phyloP scores from a whole-genome alignment of 768 basidiomycete species.

The Xanthoconium stramineum region DNA sequence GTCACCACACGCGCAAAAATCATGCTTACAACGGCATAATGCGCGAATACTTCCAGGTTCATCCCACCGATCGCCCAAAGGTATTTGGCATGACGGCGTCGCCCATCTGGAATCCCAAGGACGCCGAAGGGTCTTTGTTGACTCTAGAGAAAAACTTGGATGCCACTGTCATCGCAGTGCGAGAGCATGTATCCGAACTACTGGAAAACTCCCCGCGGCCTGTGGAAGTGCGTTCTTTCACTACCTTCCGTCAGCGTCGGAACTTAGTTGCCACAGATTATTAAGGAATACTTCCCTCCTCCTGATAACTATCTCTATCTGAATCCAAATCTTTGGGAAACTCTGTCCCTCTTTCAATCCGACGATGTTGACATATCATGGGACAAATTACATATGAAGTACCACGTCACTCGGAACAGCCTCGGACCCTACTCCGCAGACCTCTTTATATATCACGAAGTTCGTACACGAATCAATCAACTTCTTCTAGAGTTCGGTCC shows the following conservation, averaged over 20 bases:
- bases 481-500: constrained; percentile 32
- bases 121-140: constrained; percentile 59
- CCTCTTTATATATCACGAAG: constrained; percentile 61
- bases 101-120: constrained; percentile 77
- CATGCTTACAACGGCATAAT: constrained; percentile 59
- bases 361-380: constrained; percentile 48
- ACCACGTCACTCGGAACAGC: constrained; percentile 55
- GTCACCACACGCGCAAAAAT: constrained; percentile 54
- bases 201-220: constrained; percentile 59
- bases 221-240: constrained; percentile 47
- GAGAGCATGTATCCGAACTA: constrained; percentile 65
- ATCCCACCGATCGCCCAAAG: constrained; percentile 54
- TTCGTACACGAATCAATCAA: constrained; percentile 47
- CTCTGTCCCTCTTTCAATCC: constrained; percentile 40
- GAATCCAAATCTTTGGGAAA: constrained; percentile 51
- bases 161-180: constrained; percentile 72
- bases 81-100: constrained; percentile 95
- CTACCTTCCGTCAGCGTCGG: background rate
- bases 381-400: constrained; percentile 59
- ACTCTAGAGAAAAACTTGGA: constrained; percentile 69
- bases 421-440: constrained; percentile 77
- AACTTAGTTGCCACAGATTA: constrained; percentile 38
- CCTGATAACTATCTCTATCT: constrained; percentile 55
- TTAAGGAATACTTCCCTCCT: constrained; percentile 54
- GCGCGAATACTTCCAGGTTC: constrained; percentile 51